Evolutionary conservation across 2,329 filamentous ascomycete genomes (phyloP).

Genomic region (Grosmannia serpens): DNA sequence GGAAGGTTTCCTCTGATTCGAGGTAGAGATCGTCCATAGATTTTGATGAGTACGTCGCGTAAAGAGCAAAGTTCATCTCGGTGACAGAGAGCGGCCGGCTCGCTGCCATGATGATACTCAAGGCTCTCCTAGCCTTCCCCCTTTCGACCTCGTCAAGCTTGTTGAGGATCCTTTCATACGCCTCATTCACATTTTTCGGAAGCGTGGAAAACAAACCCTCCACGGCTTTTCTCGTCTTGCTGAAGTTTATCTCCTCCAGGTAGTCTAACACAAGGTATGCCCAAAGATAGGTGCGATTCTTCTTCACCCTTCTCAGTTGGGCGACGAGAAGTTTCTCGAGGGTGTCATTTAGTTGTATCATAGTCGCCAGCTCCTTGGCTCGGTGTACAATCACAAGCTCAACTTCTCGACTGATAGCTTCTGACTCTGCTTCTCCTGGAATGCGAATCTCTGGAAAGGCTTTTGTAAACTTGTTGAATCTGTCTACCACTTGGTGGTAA

Average conservation of each 20-base stretch:
- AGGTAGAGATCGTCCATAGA: background rate
- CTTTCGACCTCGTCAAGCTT: background rate
- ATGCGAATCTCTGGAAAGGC: background rate
- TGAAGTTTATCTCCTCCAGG: background rate
- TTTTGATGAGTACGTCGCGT: background rate
- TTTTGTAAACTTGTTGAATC: background rate
- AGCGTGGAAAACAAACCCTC: background rate
- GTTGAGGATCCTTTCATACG: background rate
- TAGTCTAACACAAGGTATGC: background rate
- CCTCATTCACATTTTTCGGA: background rate
- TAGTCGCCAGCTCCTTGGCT: background rate
- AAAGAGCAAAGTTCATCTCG: background rate
- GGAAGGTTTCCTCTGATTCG: background rate
- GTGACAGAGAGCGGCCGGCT: background rate
- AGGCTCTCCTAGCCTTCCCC: background rate
- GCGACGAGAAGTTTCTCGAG: background rate
- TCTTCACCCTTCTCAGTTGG: background rate
- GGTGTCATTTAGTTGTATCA: background rate
- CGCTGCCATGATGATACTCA: background rate
- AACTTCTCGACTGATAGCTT: background rate
- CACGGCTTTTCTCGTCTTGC: background rate
- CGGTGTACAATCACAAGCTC: background rate
- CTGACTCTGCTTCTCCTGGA: background rate
- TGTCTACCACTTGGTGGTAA: background rate
- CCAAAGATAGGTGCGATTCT: background rate